A percentile compares a stretch with the other conserved stretches of the same genome.
Conservation (phyloP, 208 protist genomes). For the Crithidia acanthocephali region DNA sequence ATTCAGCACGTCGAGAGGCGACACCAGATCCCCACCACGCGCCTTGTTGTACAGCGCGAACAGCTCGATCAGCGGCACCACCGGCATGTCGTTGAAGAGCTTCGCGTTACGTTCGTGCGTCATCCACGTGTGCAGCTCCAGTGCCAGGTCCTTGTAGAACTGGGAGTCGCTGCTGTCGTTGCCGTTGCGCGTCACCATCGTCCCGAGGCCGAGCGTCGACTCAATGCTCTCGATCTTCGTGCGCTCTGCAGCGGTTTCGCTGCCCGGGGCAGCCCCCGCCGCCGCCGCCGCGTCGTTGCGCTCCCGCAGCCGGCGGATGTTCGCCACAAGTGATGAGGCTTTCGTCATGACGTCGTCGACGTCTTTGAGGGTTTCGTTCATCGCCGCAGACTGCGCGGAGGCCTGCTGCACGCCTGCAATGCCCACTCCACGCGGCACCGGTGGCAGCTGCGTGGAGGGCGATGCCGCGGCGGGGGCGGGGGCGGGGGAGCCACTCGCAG, state of each 20-base stretch:
- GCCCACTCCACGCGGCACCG: constrained; percentile 59
- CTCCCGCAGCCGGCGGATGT: constrained; percentile 65
- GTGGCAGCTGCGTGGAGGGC: not conserved
- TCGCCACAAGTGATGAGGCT: constrained; percentile 71
- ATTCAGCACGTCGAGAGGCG: constrained; percentile 73
- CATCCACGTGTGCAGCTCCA: constrained; percentile 85
- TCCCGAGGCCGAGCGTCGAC: constrained; percentile 77
- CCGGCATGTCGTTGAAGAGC: constrained; percentile 72
- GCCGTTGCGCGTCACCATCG: constrained; percentile 46
- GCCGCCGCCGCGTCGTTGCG: constrained; percentile 38
- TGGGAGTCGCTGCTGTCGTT: constrained; percentile 23
- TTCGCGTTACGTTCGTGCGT: constrained; percentile 74
- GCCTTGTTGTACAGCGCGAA: constrained; percentile 89
- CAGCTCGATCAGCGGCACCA: constrained; percentile 84
- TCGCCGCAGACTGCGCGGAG: constrained; percentile 46
- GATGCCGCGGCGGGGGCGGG: not conserved
- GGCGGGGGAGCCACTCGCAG: not conserved
- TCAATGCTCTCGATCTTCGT: constrained; percentile 84
- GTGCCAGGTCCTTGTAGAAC: constrained; percentile 70
- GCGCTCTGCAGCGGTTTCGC: constrained; percentile 36
- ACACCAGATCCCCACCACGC: constrained; percentile 76
- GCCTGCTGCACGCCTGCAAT: constrained; percentile 79
- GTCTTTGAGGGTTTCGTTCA: constrained; percentile 68
- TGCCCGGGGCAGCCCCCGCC: constrained; percentile 26
- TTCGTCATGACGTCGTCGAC: constrained; percentile 89